Conservation (phyloP, 768 basidiomycete genomes). For the Lentinus tigrinus region DNA sequence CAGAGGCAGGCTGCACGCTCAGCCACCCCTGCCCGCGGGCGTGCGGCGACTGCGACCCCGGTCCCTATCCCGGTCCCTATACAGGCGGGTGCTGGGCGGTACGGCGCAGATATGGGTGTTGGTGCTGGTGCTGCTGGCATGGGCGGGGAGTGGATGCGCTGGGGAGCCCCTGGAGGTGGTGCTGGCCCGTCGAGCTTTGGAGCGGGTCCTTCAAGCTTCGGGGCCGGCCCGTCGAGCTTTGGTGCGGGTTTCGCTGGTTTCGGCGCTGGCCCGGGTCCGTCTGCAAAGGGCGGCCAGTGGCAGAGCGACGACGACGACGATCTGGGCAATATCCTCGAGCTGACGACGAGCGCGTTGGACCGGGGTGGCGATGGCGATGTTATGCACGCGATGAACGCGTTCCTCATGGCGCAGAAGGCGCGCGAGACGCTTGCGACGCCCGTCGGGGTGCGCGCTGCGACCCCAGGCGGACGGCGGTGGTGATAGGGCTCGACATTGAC, state of each 20-base stretch:
- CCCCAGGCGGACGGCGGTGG: slow-evolving; percentile 3
- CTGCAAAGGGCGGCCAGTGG: not conserved
- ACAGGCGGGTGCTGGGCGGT: not conserved
- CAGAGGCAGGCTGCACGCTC: slow-evolving; percentile 5
- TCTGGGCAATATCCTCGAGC: slow-evolving; percentile 10
- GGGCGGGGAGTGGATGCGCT: not conserved
- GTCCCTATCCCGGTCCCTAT: slow-evolving; percentile 3
- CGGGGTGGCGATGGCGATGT: slow-evolving; percentile 15
- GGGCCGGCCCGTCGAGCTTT: not conserved
- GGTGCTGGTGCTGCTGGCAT: not conserved
- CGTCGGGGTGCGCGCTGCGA: slow-evolving; percentile 9
- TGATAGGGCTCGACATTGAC: not conserved
- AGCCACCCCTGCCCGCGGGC: slow-evolving; percentile 12
- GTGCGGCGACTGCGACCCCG: slow-evolving; percentile 6
- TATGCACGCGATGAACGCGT: slow-evolving; percentile 11
- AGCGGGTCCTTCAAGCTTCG: not conserved
- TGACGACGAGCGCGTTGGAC: slow-evolving; percentile 9
- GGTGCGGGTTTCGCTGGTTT: not conserved
- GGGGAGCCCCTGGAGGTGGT: not conserved
- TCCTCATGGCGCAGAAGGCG: slow-evolving; percentile 14
- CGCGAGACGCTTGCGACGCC: slow-evolving; percentile 17
- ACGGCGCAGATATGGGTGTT: not conserved
- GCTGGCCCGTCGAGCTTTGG: not conserved
- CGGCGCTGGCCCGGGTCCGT: not conserved
- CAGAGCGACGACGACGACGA: slow-evolving; percentile 7